Percentiles rank a stretch among this genome's conserved stretches.
phyloP scores from a whole-genome alignment of 306 rosid species.

The Betula pendula region DNA sequence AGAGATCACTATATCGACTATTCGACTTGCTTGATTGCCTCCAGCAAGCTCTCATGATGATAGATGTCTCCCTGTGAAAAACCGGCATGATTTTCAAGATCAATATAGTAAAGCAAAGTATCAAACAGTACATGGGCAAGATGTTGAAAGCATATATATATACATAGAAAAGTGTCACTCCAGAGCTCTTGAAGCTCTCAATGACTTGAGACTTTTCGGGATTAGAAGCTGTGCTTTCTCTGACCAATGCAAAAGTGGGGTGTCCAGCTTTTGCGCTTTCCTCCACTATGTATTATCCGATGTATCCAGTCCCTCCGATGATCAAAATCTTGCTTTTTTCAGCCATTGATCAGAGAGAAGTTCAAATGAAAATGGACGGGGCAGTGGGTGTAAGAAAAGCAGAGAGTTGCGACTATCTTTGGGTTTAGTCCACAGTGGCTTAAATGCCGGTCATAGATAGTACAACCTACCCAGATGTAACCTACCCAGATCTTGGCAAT shows the following conservation, averaged over 20 bases:
- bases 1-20: constrained; percentile 46
- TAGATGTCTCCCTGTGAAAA: constrained; percentile 33
- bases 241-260: constrained; percentile 40
- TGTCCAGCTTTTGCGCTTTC: constrained; percentile 42
- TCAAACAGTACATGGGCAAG: background rate
- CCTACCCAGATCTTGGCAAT: no score
- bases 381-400: background rate
- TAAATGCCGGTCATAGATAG: no score
- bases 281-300: constrained; percentile 39
- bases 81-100: background rate
- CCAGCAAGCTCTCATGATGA: constrained; percentile 37
- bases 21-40: constrained; percentile 47
- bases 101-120: background rate
- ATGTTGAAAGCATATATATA: constrained; percentile 10
- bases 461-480: no score
- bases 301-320: constrained; percentile 38
- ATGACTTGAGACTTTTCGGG: constrained; percentile 41
- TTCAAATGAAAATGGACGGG: background rate
- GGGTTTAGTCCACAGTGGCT: no score
- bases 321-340: constrained; percentile 34
- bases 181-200: constrained; percentile 26
- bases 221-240: constrained; percentile 30
- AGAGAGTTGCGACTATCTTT: background rate
- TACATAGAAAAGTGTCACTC: constrained; percentile 32
- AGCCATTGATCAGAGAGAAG: constrained; percentile 31